Base-by-base conservation (phyloP, 164 flowering plant genomes). In the Santalum album region DNA sequence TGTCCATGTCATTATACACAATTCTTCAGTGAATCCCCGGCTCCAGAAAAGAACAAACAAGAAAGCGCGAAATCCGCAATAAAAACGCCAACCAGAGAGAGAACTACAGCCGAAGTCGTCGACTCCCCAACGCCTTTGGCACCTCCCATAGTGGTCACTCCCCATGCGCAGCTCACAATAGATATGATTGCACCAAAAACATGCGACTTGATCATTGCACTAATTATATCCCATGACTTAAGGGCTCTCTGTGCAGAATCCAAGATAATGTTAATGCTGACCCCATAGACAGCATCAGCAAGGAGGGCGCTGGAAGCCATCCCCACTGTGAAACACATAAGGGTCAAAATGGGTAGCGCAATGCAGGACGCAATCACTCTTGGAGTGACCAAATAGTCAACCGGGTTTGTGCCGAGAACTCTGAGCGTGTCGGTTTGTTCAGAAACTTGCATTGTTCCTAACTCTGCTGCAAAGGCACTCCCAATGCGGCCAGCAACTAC, bases 361-460 rank as follows among this genome's bases (percentile, higher is more conserved):
- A 88, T n/a, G 55, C 80, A 84, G 39, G 79, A 76, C 43, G 97
- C 96, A 57, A 92, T 72, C 25, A 89, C 98, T 44, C 98, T 68
- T 17, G 96, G 98, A 0, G 88, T 82, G 53, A 91, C 75, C 44
- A 91, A 72, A 61, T 92, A 87, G 64, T 92, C 90, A n/a, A 92
- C 84, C 1, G 99, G 99, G 58, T 85, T 43, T 12, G 96, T 19
- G 0, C 97, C 87, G 17, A 92, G 88, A 36, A 89, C 96, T 52
- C 96, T 60, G 46, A 92, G 65, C 0, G 96, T 86, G 60, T 87
- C 99, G 1, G 86, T 92, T 62, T 89, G 99, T 69, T 92, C 96
- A 10, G 97, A 89, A 21, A 92, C 96, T 67, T 92, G 98, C 98
- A 92, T 92, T 16, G 96, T 89, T 16, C 94, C 98, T 36, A 92